A percentile compares a stretch with the other conserved stretches of the same genome.
Conservation (phyloP, 2,329 filamentous ascomycete species). For the Neopestalotiopsis sp. region DNA sequence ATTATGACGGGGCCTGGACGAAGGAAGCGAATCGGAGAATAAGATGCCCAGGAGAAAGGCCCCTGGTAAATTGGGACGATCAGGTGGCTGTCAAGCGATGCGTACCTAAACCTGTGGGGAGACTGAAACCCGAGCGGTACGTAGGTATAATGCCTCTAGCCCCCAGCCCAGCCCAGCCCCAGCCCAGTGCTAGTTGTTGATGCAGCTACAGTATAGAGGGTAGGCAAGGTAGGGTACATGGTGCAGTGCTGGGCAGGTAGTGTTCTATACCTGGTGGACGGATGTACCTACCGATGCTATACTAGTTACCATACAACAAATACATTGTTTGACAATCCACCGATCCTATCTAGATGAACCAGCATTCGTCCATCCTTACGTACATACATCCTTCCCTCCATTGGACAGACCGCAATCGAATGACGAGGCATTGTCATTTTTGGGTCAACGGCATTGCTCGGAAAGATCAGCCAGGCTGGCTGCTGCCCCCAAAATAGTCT, state of each 20-base stretch:
- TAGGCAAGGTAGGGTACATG: not conserved
- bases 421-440: not conserved
- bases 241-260: not conserved
- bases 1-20: conserved; percentile 27
- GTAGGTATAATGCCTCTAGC: not conserved
- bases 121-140: conserved; percentile 30
- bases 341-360: not conserved
- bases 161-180: not conserved
- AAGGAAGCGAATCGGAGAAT: conserved; percentile 19
- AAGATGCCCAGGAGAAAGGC: conserved; percentile 17
- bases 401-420: not conserved
- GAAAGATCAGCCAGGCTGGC: conserved; percentile 9
- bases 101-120: conserved; percentile 35
- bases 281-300: not conserved
- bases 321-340: not conserved
- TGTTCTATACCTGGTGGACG: not conserved
- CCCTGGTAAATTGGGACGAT: conserved; percentile 22
- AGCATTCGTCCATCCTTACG: not conserved
- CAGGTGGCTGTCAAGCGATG: conserved; percentile 38
- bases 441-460: conserved; percentile 12
- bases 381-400: not conserved
- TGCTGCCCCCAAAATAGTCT: conserved; percentile 5
- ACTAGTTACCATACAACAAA: not conserved
- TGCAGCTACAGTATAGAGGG: not conserved
- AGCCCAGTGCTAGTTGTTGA: conserved; percentile 12